A percentile compares a stretch with the other conserved stretches of the same genome.
Evolutionary conservation across 2,329 filamentous ascomycete genomes (phyloP).

Genomic region (Penicillium sp.): DNA sequence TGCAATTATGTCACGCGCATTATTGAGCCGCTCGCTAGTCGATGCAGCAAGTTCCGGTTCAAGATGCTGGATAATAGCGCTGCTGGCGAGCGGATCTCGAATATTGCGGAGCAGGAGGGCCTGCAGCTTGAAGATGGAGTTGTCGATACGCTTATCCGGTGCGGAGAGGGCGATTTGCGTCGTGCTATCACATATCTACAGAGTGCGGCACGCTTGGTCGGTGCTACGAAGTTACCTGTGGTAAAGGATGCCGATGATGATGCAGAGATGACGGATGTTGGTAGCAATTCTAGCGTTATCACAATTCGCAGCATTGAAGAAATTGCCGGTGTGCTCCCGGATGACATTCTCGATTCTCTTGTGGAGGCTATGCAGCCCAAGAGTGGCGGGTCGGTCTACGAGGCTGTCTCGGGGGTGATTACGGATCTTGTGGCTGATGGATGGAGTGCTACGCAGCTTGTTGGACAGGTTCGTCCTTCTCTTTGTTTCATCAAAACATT

Average conservation of each 20-base stretch:
- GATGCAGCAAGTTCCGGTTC: constrained; percentile 97
- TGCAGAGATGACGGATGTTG: constrained; percentile 61
- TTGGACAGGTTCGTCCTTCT: constrained; percentile 63
- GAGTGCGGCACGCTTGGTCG: constrained; percentile 84
- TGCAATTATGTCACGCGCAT: constrained; percentile 99
- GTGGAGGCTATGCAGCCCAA: constrained; percentile 73
- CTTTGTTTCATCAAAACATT: background rate
- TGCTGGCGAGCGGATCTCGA: constrained; percentile 71
- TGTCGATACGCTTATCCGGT: constrained; percentile 77
- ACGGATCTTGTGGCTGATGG: constrained; percentile 93
- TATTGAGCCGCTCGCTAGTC: constrained; percentile 88
- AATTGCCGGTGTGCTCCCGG: constrained; percentile 91
- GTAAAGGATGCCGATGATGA: constrained; percentile 52
- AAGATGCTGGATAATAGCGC: constrained; percentile 90
- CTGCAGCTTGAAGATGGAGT: constrained; percentile 75
- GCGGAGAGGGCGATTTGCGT: constrained; percentile 88
- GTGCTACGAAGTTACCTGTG: constrained; percentile 53
- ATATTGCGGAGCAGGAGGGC: constrained; percentile 78
- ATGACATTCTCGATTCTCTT: constrained; percentile 66
- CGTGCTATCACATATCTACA: constrained; percentile 97
- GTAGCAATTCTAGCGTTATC: constrained; percentile 54
- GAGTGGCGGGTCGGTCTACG: constrained; percentile 64
- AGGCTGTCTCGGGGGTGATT: constrained; percentile 72
- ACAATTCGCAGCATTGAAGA: constrained; percentile 83
- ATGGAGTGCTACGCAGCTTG: constrained; percentile 89